These are phyloP conservation scores for Omphalotus olearius DNA, from an alignment of 1,284 basidiomycete species.

Conservation along the genomic window DNA sequence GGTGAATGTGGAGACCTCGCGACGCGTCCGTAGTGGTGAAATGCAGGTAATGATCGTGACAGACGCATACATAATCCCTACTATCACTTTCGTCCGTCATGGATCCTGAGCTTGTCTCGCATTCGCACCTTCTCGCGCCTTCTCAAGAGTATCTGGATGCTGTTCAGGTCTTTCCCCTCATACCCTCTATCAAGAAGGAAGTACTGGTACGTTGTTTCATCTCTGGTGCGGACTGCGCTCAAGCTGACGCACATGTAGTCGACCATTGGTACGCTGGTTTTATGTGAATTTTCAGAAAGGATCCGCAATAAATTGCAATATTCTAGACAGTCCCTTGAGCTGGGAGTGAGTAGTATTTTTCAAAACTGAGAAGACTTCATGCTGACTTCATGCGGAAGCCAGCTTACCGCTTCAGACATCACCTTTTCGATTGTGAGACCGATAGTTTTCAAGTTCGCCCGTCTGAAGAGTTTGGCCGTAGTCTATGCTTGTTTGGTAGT, in stretches of 20 bases:
- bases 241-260: slow-evolving; percentile 32
- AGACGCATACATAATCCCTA: not conserved
- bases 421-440: slow-evolving; percentile 82
- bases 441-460: slow-evolving; percentile 75
- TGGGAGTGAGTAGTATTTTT: slow-evolving; percentile 64
- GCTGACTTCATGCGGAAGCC: slow-evolving; percentile 35
- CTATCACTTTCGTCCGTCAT: slow-evolving; percentile 23
- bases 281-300: not conserved
- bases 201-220: slow-evolving; percentile 46
- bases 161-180: slow-evolving; percentile 73
- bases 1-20: not conserved
- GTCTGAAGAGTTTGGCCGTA: slow-evolving; percentile 65
- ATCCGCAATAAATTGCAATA: not conserved
- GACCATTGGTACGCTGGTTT: slow-evolving; percentile 40
- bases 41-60: not conserved
- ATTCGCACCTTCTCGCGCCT: slow-evolving; percentile 43
- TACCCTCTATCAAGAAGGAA: slow-evolving; percentile 65
- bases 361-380: not conserved
- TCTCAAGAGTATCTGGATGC: slow-evolving; percentile 51
- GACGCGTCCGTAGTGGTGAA: not conserved
- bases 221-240: slow-evolving; percentile 12
- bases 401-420: slow-evolving; percentile 79
- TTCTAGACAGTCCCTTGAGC: slow-evolving; percentile 67
- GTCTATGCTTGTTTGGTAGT: slow-evolving; percentile 74
- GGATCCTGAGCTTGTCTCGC: slow-evolving; percentile 45